These are phyloP conservation scores for Rhodotorula sp. DNA, from an alignment of 1,284 basidiomycete species.

Conservation along the genomic window DNA sequence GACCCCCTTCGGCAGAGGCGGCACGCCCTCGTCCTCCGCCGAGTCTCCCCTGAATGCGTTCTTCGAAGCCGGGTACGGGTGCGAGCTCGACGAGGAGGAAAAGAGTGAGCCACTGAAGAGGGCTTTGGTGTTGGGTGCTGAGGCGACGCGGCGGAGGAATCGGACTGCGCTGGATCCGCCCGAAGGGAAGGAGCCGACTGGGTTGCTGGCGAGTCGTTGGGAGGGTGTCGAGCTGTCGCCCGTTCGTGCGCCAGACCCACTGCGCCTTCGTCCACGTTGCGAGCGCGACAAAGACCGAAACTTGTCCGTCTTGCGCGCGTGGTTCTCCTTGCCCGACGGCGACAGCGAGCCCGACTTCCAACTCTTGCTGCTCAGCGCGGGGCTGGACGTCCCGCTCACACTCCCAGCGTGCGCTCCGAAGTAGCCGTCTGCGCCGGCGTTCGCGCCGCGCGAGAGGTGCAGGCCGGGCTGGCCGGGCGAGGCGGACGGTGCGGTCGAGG, in stretches of 20 bases:
- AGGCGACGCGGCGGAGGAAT: constrained; percentile 90
- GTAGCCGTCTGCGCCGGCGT: not conserved
- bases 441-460: not conserved
- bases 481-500: not conserved
- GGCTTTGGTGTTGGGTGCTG: constrained; percentile 92
- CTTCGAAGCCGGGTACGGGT: constrained; percentile 58
- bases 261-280: constrained; percentile 1
- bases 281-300: constrained; percentile 24
- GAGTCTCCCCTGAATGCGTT: constrained; percentile 72
- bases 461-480: not conserved
- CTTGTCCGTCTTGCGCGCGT: constrained; percentile 10
- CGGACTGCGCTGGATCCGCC: constrained; percentile 49
- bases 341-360: not conserved
- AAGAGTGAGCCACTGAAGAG: constrained; percentile 57
- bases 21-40: constrained; percentile 8
- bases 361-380: constrained; percentile 5
- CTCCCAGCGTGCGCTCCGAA: constrained; percentile 9
- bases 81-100: constrained; percentile 52
- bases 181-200: not conserved
- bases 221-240: constrained; percentile 19
- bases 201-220: constrained; percentile 15
- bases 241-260: not conserved
- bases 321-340: constrained; percentile 22
- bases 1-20: constrained; percentile 34
- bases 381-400: not conserved